These are phyloP conservation scores for Brassica rapa DNA, from an alignment of 345 rosid species.

Conservation along the genomic window DNA sequence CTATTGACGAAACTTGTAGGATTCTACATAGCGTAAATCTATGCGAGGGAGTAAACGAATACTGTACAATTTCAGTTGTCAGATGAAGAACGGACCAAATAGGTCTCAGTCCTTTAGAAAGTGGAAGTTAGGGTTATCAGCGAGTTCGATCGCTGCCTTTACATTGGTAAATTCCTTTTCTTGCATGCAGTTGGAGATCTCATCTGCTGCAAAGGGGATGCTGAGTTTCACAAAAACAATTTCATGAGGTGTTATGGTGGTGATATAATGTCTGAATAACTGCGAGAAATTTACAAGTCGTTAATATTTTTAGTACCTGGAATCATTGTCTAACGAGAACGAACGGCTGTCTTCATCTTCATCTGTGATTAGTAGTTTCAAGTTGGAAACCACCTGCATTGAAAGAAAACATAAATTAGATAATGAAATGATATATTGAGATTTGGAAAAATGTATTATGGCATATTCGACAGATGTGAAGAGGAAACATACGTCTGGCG, in stretches of 20 bases:
- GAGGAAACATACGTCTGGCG: slow-evolving; percentile 61
- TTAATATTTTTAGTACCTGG: slow-evolving; percentile 49
- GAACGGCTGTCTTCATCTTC: slow-evolving; percentile 64
- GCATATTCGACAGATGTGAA: slow-evolving; percentile 6
- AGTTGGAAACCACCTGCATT: slow-evolving; percentile 75
- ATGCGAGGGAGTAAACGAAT: slow-evolving; percentile 23
- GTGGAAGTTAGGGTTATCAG: slow-evolving; percentile 69
- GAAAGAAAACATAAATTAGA: slow-evolving; percentile 4
- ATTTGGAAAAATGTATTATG: neutral
- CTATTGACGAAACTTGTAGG: slow-evolving; percentile 24
- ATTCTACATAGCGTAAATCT: slow-evolving; percentile 26
- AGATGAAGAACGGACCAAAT: neutral
- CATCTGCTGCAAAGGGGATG: slow-evolving; percentile 85
- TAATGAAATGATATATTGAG: neutral
- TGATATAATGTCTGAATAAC: slow-evolving; percentile 1
- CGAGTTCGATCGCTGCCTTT: slow-evolving; percentile 66
- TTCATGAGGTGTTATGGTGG: slow-evolving; percentile 15
- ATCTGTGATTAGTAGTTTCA: slow-evolving; percentile 76
- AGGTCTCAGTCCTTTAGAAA: slow-evolving; percentile 66
- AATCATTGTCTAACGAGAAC: slow-evolving; percentile 71
- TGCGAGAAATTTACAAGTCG: neutral
- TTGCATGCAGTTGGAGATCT: slow-evolving; percentile 52
- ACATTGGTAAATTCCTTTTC: slow-evolving; percentile 66
- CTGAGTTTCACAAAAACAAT: slow-evolving; percentile 44
- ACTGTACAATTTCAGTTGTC: slow-evolving; percentile 33